Evolutionary conservation across 257 asterid genomes (phyloP).

Genomic region (Cynanchum wilfordii): DNA sequence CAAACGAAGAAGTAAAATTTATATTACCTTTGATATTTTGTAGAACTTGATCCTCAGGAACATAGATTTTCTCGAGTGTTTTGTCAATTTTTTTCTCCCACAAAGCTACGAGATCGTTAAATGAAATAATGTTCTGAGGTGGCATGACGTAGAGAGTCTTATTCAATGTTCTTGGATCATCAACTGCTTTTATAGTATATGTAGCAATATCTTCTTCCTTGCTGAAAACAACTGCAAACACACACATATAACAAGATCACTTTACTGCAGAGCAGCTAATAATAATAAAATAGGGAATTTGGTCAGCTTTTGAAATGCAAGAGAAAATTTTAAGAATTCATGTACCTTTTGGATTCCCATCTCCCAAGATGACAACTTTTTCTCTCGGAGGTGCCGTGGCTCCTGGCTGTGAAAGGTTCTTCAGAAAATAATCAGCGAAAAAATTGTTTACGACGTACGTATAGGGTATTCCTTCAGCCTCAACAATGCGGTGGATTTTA

Average conservation of each 20-base stretch:
- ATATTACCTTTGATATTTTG: constrained; percentile 40
- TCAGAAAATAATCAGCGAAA: constrained; percentile 35
- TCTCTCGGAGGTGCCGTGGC: constrained; percentile 16
- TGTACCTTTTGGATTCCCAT: constrained; percentile 28
- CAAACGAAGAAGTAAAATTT: not conserved
- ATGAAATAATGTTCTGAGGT: constrained; percentile 37
- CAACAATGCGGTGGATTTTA: constrained; percentile 38
- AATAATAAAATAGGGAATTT: no score
- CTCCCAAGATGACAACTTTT: constrained; percentile 22
- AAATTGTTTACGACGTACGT: constrained; percentile 43
- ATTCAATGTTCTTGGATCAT: constrained; percentile 49
- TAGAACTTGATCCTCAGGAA: constrained; percentile 43
- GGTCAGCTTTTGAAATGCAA: no score
- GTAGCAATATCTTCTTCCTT: constrained; percentile 49
- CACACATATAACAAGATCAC: no score
- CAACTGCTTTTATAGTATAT: constrained; percentile 46
- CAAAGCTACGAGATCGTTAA: constrained; percentile 43
- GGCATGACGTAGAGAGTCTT: constrained; percentile 51
- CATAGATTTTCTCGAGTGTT: constrained; percentile 35
- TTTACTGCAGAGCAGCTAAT: not conserved
- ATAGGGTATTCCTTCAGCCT: constrained; percentile 50
- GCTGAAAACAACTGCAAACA: constrained; percentile 35
- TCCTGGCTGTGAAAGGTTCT: constrained; percentile 35
- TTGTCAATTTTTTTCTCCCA: constrained; percentile 55
- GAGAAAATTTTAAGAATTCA: no score